These are phyloP conservation scores for Adansonia gregorii DNA, from an alignment of 441 rosid species.

Conservation along the genomic window DNA sequence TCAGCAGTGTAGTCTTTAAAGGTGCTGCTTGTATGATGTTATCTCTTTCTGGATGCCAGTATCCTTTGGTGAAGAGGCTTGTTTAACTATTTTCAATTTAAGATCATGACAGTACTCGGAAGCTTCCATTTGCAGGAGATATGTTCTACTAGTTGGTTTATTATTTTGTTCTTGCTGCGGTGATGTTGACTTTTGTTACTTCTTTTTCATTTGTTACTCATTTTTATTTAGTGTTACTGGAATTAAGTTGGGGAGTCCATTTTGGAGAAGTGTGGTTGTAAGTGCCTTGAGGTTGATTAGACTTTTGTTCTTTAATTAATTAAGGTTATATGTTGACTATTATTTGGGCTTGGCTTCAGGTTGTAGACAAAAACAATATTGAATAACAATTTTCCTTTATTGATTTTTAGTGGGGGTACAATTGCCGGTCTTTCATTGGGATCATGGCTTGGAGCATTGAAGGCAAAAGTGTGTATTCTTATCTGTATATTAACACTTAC, in stretches of 20 bases:
- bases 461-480: constrained; percentile 69
- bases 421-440: constrained; percentile 90
- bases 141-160: neutral
- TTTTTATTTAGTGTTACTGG: neutral
- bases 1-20: neutral
- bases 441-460: constrained; percentile 68
- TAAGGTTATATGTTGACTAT: constrained; percentile 4
- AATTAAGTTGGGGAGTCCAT: neutral
- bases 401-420: constrained; percentile 77
- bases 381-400: constrained; percentile 26
- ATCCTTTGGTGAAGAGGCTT: neutral
- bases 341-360: constrained; percentile 1
- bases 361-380: neutral
- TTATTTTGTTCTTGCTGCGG: neutral
- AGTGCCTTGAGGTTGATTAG: neutral
- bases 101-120: neutral
- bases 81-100: neutral
- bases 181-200: neutral
- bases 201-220: neutral
- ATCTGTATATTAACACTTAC: constrained; percentile 14
- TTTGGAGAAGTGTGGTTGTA: neutral
- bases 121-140: constrained; percentile 1
- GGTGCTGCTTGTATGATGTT: neutral
- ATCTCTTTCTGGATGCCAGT: neutral
- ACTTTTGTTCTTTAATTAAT: constrained; percentile 5